A percentile compares a stretch with the other conserved stretches of the same genome.
Evolutionary conservation across 495 filamentous ascomycete species (phyloP).

Genomic region (Hyaloscypha hepaticicola): DNA sequence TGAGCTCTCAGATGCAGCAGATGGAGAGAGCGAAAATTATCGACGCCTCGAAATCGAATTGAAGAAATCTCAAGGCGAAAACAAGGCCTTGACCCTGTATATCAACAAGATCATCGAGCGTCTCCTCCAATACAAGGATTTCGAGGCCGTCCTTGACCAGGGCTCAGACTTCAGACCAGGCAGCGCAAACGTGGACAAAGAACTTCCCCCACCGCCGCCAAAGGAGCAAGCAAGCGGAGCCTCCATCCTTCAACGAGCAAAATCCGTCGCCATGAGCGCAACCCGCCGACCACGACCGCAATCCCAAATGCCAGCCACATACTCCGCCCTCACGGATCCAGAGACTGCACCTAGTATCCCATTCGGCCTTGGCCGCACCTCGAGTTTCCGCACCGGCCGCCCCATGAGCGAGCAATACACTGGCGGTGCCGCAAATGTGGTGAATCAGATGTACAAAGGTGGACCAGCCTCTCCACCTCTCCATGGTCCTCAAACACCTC

Average conservation of each 20-base stretch:
- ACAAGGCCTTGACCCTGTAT: slow-evolving; percentile 94
- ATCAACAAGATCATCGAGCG: slow-evolving; percentile 98
- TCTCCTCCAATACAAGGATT: slow-evolving; percentile 88
- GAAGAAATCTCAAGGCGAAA: slow-evolving; percentile 84
- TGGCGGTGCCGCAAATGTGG: slow-evolving; percentile 62
- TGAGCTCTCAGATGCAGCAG: slow-evolving; percentile 71
- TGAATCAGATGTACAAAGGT: slow-evolving; percentile 82
- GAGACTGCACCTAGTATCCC: slow-evolving; percentile 84
- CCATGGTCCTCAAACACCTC: slow-evolving; percentile 46
- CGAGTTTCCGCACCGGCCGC: slow-evolving; percentile 59
- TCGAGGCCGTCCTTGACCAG: slow-evolving; percentile 88
- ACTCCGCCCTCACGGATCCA: slow-evolving; percentile 57
- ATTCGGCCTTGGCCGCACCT: slow-evolving; percentile 58
- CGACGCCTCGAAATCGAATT: slow-evolving; percentile 76
- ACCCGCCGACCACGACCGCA: slow-evolving; percentile 53
- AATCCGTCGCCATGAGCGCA: slow-evolving; percentile 58
- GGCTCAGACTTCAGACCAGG: slow-evolving; percentile 54
- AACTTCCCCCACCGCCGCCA: slow-evolving; percentile 76
- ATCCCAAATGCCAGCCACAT: slow-evolving; percentile 37
- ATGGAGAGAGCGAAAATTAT: slow-evolving; percentile 55
- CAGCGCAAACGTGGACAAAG: slow-evolving; percentile 66
- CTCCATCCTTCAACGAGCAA: slow-evolving; percentile 76
- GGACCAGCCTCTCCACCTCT: slow-evolving; percentile 56
- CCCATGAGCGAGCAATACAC: slow-evolving; percentile 71
- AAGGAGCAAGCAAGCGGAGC: slow-evolving; percentile 49